Conservation (phyloP, 2,329 filamentous ascomycete genomes). For the Ilyonectria mors-panacis region DNA sequence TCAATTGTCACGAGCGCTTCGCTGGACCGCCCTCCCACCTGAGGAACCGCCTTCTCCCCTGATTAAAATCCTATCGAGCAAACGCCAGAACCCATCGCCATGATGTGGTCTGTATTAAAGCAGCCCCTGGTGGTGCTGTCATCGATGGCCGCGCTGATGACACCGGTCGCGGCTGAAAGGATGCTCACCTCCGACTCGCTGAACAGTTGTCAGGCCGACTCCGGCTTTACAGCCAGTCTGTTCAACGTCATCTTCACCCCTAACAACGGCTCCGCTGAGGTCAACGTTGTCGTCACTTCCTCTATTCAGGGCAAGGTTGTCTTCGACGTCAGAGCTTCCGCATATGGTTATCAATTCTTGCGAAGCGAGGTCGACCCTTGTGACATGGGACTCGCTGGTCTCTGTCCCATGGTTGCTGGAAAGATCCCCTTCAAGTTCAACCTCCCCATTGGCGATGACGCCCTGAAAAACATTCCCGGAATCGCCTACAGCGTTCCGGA, state of each 20-base stretch:
- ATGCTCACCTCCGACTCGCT: constrained; percentile 87
- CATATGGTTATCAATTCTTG: constrained; percentile 85
- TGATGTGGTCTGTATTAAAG: constrained; percentile 64
- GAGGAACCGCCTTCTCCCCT: constrained; percentile 8
- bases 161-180: constrained; percentile 71
- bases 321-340: constrained; percentile 82
- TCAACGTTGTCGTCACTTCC: constrained; percentile 86
- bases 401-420: constrained; percentile 93
- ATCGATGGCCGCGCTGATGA: constrained; percentile 59
- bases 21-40: constrained; percentile 24
- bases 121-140: constrained; percentile 63
- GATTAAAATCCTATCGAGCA: constrained; percentile 15
- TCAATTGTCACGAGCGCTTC: constrained; percentile 13
- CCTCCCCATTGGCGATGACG: constrained; percentile 69
- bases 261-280: constrained; percentile 78
- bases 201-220: constrained; percentile 87
- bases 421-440: constrained; percentile 83
- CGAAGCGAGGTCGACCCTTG: constrained; percentile 83
- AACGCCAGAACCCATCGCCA: constrained; percentile 42
- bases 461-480: constrained; percentile 78
- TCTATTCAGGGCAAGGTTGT: constrained; percentile 85
- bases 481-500: constrained; percentile 94
- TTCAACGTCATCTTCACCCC: constrained; percentile 90
- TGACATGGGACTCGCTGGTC: constrained; percentile 75
- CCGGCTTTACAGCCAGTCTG: constrained; percentile 87